phyloP scores from a whole-genome alignment of 176 grass and related monocot genomes.

The Avena eriantha region DNA sequence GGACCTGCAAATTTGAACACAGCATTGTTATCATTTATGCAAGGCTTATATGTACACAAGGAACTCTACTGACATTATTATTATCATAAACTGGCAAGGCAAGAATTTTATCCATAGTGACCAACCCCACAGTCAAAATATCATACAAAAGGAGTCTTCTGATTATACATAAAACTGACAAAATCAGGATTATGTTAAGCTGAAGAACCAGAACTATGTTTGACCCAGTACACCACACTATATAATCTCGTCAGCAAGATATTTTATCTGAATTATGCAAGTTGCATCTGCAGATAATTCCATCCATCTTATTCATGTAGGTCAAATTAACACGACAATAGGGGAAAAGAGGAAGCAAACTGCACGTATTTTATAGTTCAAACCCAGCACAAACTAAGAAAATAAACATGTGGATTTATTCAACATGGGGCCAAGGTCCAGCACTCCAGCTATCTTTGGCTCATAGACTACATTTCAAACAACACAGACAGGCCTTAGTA shows the following conservation, averaged over 20 bases:
- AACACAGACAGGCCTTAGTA: neutral
- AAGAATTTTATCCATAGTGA: conserved; percentile 7
- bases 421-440: neutral
- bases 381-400: neutral
- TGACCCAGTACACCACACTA: neutral
- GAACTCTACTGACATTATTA: neutral
- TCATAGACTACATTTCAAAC: neutral
- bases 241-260: neutral
- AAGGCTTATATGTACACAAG: neutral
- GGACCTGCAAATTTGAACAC: conserved; percentile 51
- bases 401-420: neutral
- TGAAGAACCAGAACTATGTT: neutral
- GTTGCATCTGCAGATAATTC: conserved; percentile 9
- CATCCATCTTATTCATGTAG: neutral
- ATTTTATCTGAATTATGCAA: neutral
- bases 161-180: neutral
- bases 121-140: neutral
- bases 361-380: conserved; percentile 1
- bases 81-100: neutral
- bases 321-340: neutral
- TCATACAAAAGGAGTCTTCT: neutral
- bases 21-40: neutral
- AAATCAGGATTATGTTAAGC: conserved; percentile 5
- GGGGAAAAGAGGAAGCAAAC: neutral
- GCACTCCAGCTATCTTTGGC: neutral